phyloP scores from a whole-genome alignment of 495 filamentous ascomycete genomes.

The Lasiosphaeria hispida region DNA sequence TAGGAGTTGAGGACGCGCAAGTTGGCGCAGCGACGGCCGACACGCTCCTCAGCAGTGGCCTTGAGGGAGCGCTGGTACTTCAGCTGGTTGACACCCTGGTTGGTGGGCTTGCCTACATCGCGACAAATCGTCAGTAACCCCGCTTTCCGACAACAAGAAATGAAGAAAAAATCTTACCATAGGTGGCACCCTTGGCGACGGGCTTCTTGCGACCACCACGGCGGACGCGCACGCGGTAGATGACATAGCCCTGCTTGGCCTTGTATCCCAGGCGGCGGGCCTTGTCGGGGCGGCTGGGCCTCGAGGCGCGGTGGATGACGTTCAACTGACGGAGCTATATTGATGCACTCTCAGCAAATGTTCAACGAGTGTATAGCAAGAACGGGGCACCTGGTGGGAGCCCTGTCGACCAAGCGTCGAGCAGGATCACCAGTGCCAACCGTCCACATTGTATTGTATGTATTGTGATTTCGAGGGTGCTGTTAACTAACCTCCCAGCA shows the following conservation, averaged over 20 bases:
- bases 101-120: conserved; percentile 90
- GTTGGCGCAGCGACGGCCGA: conserved; percentile 97
- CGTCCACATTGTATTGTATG: conserved; percentile 29
- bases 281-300: conserved; percentile 98
- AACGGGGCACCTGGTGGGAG: conserved; percentile 25
- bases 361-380: conserved; percentile 99
- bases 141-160: background rate
- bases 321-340: conserved; percentile 99
- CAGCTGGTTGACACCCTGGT: conserved; percentile 99
- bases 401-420: background rate
- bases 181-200: conserved; percentile 96
- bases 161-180: conserved; percentile 59
- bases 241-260: conserved; percentile 99
- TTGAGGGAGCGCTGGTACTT: conserved; percentile 99
- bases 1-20: conserved; percentile 99
- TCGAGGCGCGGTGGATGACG: conserved; percentile 98
- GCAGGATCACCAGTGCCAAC: conserved; percentile 10
- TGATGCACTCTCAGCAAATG: conserved; percentile 98
- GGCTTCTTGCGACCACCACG: conserved; percentile 97
- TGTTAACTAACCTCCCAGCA: conserved; percentile 98
- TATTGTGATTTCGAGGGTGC: conserved; percentile 34
- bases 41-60: conserved; percentile 98
- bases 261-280: conserved; percentile 99
- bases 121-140: conserved; percentile 20
- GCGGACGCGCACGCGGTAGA: conserved; percentile 97